Evolutionary conservation across 2,329 filamentous ascomycete species (phyloP), one percentile per base, ranked within the genome.

Genomic region (Xylariales sp.): DNA sequence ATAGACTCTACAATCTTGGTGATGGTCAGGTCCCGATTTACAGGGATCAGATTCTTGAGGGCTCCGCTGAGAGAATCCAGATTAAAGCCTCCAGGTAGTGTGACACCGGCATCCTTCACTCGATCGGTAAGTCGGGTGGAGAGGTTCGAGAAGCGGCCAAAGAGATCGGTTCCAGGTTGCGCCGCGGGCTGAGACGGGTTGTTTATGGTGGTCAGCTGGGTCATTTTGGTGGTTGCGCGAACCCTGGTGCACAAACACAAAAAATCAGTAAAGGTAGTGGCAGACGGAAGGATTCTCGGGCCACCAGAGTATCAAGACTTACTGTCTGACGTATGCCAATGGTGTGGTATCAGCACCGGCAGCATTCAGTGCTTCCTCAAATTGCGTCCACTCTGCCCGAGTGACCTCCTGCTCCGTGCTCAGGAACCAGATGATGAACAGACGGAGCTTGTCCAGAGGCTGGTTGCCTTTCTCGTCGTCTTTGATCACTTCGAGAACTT

Each of bases 1-100:
- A 98, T 83, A 2, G 88, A 95, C 62, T 98, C 93, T 28, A 93
- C 91, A 56, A 98, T 96, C 65, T 97, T 97, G 40, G 94, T 98
- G 37, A 98, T 78, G 0, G 93, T 97, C 8, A 97, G 76, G 57
- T 98, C 94, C 52, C 90, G 88, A 66, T 98, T 94, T 12, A 81
- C 88, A 0, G 94, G 93, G n/a, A 98, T 69, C 65, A 98, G 95
- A 64, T 95, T 97, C 67, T 97, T 98, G 56, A 98, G 91, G 29
- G 91, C 91, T 5, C 88, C 91, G 45, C 97, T 90, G 29, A 98
- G 78, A 20, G 85, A 91, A 61, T 97, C 93, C 54, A 98, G 88
- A 59, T 97, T 97, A 38, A 81, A 81, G 2, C 76, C 76, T 8
- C 72, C 74, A 6, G 75, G 74, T 33, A 81, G 77, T 1, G 91